Conservation (phyloP, 208 protist species). For the Wallacemonas sp. region DNA sequence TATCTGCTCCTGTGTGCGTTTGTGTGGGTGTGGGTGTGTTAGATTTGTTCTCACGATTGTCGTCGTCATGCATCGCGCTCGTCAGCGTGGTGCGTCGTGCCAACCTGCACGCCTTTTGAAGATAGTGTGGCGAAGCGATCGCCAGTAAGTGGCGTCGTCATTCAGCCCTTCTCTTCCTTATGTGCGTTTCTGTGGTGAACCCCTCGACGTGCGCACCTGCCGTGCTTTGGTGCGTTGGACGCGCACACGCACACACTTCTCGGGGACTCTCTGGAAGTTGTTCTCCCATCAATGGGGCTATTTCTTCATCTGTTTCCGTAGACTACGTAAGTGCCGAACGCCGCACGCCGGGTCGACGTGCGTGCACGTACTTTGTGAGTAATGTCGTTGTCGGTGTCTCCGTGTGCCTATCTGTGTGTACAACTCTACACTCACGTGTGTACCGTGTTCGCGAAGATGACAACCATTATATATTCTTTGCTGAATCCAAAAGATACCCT, state of each 20-base stretch:
- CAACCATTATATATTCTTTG: slow-evolving; percentile 3
- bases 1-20: neutral
- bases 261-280: slow-evolving; percentile 46
- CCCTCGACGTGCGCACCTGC: neutral
- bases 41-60: too few relatives aligned
- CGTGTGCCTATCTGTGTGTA: too few relatives aligned
- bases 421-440: neutral
- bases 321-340: too few relatives aligned
- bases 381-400: too few relatives aligned
- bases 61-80: too few relatives aligned
- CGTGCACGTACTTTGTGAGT: too few relatives aligned
- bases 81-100: too few relatives aligned
- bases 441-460: neutral
- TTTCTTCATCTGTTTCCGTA: slow-evolving; percentile 47
- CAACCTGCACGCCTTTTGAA: too few relatives aligned
- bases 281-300: slow-evolving; percentile 16
- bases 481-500: neutral
- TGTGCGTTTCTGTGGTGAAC: neutral
- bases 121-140: too few relatives aligned
- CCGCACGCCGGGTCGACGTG: too few relatives aligned
- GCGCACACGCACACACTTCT: neutral
- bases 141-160: too few relatives aligned
- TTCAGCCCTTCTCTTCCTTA: neutral
- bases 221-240: too few relatives aligned
- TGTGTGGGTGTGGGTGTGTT: neutral